phyloP scores from a whole-genome alignment of 805 yeast species.

The Wickerhamiella alocasiicola region DNA sequence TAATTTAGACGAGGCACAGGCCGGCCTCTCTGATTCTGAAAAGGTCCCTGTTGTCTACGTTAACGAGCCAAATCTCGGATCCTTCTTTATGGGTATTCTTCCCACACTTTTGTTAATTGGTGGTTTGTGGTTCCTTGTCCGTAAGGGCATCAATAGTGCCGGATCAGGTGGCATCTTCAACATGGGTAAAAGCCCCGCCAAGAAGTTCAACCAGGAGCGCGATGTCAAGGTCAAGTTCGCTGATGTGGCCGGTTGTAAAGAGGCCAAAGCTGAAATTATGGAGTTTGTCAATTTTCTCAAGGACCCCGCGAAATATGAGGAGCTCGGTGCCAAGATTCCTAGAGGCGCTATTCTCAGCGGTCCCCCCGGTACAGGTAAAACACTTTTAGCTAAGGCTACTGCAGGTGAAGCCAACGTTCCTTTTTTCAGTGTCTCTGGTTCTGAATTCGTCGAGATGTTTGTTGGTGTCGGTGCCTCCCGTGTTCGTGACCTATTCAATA shows the following conservation, averaged over 20 bases:
- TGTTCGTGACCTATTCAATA: slow-evolving; percentile 86
- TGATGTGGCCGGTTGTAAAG: slow-evolving; percentile 96
- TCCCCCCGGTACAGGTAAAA: slow-evolving; percentile 99
- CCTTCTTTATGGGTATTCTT: slow-evolving; percentile 55
- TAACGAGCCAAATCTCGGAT: slow-evolving; percentile 53
- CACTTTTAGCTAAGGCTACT: slow-evolving; percentile 91
- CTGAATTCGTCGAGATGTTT: slow-evolving; percentile 97
- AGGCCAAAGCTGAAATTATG: slow-evolving; percentile 95
- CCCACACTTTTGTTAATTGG: slow-evolving; percentile 88
- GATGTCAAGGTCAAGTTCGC: slow-evolving; percentile 78
- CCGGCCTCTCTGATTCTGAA: slow-evolving; percentile 46
- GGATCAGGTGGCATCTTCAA: slow-evolving; percentile 71
- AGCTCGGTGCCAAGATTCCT: slow-evolving; percentile 92
- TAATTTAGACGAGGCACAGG: slow-evolving; percentile 56
- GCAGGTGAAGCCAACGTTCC: slow-evolving; percentile 99
- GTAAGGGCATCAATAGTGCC: slow-evolving; percentile 44
- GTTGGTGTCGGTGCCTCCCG: slow-evolving; percentile 99
- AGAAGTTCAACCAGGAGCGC: slow-evolving; percentile 79
- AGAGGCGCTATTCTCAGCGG: slow-evolving; percentile 96
- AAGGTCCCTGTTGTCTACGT: slow-evolving; percentile 74
- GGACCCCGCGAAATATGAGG: slow-evolving; percentile 80
- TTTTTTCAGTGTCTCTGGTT: slow-evolving; percentile 88
- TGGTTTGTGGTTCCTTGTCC: slow-evolving; percentile 73
- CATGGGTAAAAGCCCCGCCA: slow-evolving; percentile 85
- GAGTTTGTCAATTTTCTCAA: slow-evolving; percentile 92